A percentile compares a stretch with the other conserved stretches of the same genome.
These are phyloP conservation scores for Stephanodiscus minutulus DNA, from an alignment of 108 stramenopile genomes.

Conservation along the genomic window DNA sequence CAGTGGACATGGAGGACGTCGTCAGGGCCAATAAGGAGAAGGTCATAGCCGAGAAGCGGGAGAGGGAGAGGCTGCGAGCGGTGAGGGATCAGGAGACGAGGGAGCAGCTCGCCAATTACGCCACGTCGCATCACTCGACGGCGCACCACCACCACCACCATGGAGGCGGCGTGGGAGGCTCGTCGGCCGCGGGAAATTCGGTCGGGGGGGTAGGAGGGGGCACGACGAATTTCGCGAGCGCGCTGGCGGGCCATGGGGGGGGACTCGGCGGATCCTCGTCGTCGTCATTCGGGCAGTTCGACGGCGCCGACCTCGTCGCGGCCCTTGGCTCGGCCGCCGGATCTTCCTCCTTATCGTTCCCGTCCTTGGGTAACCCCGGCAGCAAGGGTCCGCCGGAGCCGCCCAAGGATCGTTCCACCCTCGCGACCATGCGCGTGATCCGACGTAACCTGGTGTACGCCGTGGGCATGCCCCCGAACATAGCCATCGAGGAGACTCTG, in stretches of 20 bases:
- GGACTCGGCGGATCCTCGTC: conserved; percentile 19
- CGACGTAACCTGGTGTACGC: conserved; percentile 97
- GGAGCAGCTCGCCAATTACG: conserved; percentile 35
- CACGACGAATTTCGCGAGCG: conserved; percentile 4
- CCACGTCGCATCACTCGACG: background rate
- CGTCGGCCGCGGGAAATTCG: no score
- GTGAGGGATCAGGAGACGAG: conserved; percentile 61
- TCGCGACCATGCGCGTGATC: conserved; percentile 97
- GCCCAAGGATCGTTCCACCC: conserved; percentile 85
- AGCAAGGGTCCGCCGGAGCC: conserved; percentile 66
- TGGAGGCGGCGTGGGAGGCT: conserved; percentile 14
- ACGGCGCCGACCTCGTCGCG: conserved; percentile 38
- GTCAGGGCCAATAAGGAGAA: conserved; percentile 90
- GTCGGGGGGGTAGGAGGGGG: conserved; percentile 15
- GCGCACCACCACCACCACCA: no score
- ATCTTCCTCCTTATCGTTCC: background rate
- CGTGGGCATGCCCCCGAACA: conserved; percentile 87
- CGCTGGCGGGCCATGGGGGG: conserved; percentile 41
- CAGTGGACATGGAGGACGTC: conserved; percentile 92
- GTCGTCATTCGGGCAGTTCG: conserved; percentile 9
- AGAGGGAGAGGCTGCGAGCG: conserved; percentile 65
- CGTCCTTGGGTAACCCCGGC: background rate
- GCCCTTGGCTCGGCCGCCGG: conserved; percentile 26
- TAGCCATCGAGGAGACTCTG: conserved; percentile 87
- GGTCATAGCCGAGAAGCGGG: conserved; percentile 78